Base-by-base conservation (phyloP, 306 rosid species). In the Cicer bijugum region DNA sequence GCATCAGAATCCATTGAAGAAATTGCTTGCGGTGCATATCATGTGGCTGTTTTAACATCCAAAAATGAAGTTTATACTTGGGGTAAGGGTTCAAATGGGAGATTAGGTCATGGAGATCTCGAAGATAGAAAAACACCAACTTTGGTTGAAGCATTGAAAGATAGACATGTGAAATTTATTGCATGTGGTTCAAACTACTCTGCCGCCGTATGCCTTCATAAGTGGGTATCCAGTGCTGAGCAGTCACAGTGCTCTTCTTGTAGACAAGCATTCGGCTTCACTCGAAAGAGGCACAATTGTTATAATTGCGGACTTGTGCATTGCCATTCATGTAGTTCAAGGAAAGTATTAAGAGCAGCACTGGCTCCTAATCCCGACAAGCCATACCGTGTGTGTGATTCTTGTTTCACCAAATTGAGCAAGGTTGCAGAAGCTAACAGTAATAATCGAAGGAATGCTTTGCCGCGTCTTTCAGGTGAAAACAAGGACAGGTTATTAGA, bases 71-170 rank as follows among this genome's bases (percentile, higher is more conserved):
- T 95, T 84, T 95, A 82, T 83, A 95, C 99, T 2, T 95, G 99
- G 99, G 99, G 99, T 61, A 95, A 95, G 85, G 99, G 99, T 75
- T 96, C 97, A 70, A 95, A 91, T 84, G 99, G 99, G 78, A 90
- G 99, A 83, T 84, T 95, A 83, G 99, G 99, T 75, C 99, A 95
- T 70, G 99, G 99, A 37, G 99, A 94, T 75, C 19, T 89, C 69
- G 99, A 91, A 86, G 99, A 95, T 95, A 84, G 97, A 46, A 95
- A 95, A 77, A 57, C 78, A n/a, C 97, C 99, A 4, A 85, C 90
- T 8, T 46, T 95, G 66, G 96, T 95, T 63, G 99, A 95, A 83
- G 95, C 90, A 12, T 85, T 95, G 77, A 95, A 87, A 80, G 99
- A 95, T 62, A 85, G 93, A 77, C 97, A 90, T 82, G 97, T 95